These are phyloP conservation scores for Beauveria australis DNA, from an alignment of 2,329 filamentous ascomycete species.

Conservation along the genomic window DNA sequence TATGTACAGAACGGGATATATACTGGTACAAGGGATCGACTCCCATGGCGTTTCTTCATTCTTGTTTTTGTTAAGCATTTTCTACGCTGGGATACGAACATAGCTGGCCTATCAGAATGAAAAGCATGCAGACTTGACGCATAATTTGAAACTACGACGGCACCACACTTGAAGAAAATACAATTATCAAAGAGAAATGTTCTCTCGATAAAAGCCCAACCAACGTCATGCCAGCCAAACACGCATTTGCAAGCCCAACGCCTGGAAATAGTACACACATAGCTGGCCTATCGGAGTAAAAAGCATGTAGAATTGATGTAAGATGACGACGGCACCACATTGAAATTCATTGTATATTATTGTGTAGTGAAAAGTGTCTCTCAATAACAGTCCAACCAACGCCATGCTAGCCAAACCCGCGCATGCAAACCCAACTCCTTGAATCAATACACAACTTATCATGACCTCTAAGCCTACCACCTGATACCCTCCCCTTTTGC, in stretches of 20 bases:
- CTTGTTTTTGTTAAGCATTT: not conserved
- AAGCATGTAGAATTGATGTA: too few relatives aligned
- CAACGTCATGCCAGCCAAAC: too few relatives aligned
- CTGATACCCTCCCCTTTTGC: not conserved
- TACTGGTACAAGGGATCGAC: conserved; percentile 13
- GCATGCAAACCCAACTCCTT: not conserved
- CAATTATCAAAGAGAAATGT: too few relatives aligned
- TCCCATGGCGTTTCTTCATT: conserved; percentile 17
- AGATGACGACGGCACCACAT: not conserved
- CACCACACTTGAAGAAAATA: not conserved
- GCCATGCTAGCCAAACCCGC: not conserved
- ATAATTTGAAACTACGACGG: not conserved
- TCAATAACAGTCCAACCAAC: not conserved
- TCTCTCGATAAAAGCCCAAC: too few relatives aligned
- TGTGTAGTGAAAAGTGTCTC: not conserved
- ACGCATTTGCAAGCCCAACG: too few relatives aligned
- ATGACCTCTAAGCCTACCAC: not conserved
- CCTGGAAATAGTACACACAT: too few relatives aligned
- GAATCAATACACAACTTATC: not conserved
- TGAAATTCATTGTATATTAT: not conserved
- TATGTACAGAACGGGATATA: conserved; percentile 14
- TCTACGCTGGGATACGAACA: not conserved
- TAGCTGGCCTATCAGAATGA: conserved; percentile 5
- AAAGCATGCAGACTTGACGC: not conserved
- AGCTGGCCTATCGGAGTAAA: too few relatives aligned